Base-by-base conservation (phyloP, 1,284 basidiomycete genomes). In the Naganishia albida region DNA sequence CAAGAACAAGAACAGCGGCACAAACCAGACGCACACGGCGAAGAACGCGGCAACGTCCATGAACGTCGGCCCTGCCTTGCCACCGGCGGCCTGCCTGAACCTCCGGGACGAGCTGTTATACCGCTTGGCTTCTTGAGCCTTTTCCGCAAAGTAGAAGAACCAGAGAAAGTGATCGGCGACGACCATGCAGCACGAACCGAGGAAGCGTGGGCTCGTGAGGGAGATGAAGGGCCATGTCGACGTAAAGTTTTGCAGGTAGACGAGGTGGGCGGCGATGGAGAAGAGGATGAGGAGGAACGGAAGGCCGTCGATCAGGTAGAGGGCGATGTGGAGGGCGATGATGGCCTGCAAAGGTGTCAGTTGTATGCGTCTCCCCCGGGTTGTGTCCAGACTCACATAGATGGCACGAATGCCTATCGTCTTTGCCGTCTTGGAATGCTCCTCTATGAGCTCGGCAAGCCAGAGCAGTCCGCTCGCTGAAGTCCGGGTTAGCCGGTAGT, bases 171-270 rank as follows among this genome's bases (percentile, higher is more conserved):
- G 93, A 78, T 96, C 91, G 2, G 82, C 78, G 63, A 97, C 84
- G 65, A 94, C 92, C 62, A 93, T 81, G 13, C 84, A 69, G 75
- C 92, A 95, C 0, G 91, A 94, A 1, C 85, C 83, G 62, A 97
- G 76, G 82, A 97, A 96, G 2, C 86, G 85, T 18, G 82, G 75
- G 0, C 93, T 95, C 7, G 89, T 85, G 57, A 97, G 83, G 2
- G 90, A 91, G 71, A 97, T 95, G 74, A 89, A 81, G 0, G 94
- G 93, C 93, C 94, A 97, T 23, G 83, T 83, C 2, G 81, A 73
- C 3, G 91, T 89, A 77, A 97, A 94, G 80, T 96, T 96, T 78
- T 90, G 88, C 50, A 94, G 84, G 79, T 96, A 97, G 64, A 94
- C 83, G 64, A 89, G 48, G 74, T 97, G 93, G 73, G 90, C 93